These are phyloP conservation scores for Boletus semigastroideus DNA, from an alignment of 1,284 basidiomycete species.

Conservation along the genomic window DNA sequence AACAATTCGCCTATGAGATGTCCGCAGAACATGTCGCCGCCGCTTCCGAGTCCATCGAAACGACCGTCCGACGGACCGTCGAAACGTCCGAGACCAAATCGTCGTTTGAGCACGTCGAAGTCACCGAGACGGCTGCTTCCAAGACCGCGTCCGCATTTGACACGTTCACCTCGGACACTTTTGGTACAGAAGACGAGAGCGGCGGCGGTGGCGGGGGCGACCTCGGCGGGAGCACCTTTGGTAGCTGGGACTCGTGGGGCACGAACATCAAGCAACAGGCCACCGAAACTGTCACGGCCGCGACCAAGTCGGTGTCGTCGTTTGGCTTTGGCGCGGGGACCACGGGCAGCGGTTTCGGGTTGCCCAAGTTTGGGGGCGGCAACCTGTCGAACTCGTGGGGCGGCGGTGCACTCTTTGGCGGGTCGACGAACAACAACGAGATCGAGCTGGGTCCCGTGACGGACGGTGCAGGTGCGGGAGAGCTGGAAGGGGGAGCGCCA, in stretches of 20 bases:
- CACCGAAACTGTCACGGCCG: conserved; percentile 1
- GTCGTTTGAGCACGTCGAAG: conserved; percentile 5
- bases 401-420: conserved; percentile 6
- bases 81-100: conserved; percentile 9
- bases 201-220: not conserved
- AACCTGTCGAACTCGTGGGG: not conserved
- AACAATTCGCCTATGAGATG: conserved; percentile 15
- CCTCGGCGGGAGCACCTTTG: not conserved
- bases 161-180: not conserved
- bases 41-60: not conserved
- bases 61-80: conserved; percentile 3
- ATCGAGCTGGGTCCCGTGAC: conserved; percentile 11
- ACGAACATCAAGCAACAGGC: not conserved
- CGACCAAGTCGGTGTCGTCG: not conserved
- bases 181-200: not conserved
- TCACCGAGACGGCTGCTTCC: not conserved
- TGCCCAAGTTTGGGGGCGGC: not conserved
- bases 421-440: not conserved
- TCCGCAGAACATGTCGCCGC: not conserved
- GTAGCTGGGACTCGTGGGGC: not conserved
- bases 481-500: too few relatives aligned
- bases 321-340: not conserved
- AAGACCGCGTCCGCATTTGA: not conserved
- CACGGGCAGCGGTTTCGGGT: not conserved
- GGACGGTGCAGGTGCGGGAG: too few relatives aligned